Base-by-base conservation (phyloP, 2,329 filamentous ascomycete species). In the Thielaviopsis musarum region DNA sequence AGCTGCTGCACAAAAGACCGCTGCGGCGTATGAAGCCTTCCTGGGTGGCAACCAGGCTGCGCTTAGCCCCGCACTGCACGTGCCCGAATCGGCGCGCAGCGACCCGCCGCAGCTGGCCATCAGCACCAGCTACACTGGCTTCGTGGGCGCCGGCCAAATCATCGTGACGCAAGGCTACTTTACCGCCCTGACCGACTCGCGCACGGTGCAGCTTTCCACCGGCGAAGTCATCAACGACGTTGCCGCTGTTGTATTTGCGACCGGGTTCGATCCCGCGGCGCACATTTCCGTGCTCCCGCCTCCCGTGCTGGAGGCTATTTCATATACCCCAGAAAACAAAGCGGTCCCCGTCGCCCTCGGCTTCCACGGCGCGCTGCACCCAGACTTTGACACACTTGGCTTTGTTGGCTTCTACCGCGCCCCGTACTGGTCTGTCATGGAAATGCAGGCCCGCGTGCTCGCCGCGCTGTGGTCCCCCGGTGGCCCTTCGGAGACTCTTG, bases 401-500 rank as follows among this genome's bases (percentile, higher is more conserved):
- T 91, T 93, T 65, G 83, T 93, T 1, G 88, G 88, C 0, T 89
- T 90, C 70, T 94, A 94, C 67, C 79, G 88, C 62, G 86, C 86
- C 0, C 87, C 88, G 0, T 93, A 88, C 68, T 94, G 88, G 88
- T 85, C 85, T 0, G 82, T 90, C 0, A 89, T 91, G 77, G 88
- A 93, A 69, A 87, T 90, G 84, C 88, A 94, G 70, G 84, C 88
- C 2, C 79, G 85, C 0, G 77, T 87, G 62, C 72, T 91, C 5
- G 76, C 83, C 0, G 69, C 77, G 13, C 68, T 81, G 12, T 91
- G 87, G 85, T 70, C 69, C 0, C 64, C 68, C 1, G 58, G 66
- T 1, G 52, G 28, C 7, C 48, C 48, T 12, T 19, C 28, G 4
- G 52, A 21, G 15, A 45, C 53, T 30, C 48, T 61, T 12, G 64